These are phyloP conservation scores for Suillus weaverae DNA, from an alignment of 768 basidiomycete species.

Conservation along the genomic window DNA sequence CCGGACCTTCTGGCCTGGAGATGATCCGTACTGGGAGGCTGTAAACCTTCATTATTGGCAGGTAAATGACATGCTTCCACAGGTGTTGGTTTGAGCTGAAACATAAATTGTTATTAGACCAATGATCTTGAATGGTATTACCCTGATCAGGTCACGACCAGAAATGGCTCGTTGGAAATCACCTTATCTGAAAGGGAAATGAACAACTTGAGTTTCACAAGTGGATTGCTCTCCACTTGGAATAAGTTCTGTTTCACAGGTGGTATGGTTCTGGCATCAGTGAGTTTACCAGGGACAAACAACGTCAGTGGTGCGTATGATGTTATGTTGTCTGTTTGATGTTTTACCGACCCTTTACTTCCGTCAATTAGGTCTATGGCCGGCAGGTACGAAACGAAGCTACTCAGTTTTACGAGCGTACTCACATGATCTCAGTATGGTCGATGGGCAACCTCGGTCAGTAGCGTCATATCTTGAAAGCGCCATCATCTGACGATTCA, in stretches of 20 bases:
- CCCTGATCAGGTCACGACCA: constrained; percentile 74
- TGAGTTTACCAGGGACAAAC: constrained; percentile 71
- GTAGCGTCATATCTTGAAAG: constrained; percentile 10
- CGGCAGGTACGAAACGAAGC: constrained; percentile 40
- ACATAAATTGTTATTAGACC: constrained; percentile 40
- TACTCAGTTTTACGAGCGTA: background rate
- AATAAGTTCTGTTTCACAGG: constrained; percentile 97
- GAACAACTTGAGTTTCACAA: constrained; percentile 72
- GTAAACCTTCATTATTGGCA: constrained; percentile 80
- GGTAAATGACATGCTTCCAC: constrained; percentile 27
- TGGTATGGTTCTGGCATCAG: constrained; percentile 70
- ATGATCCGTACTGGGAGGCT: constrained; percentile 91
- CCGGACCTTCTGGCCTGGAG: constrained; percentile 74
- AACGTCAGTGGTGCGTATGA: constrained; percentile 40
- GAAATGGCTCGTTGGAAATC: constrained; percentile 71
- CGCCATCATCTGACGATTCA: constrained; percentile 2
- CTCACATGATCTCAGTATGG: constrained; percentile 47
- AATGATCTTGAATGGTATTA: constrained; percentile 89
- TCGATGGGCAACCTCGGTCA: constrained; percentile 76
- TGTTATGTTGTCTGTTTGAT: background rate
- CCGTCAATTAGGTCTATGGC: constrained; percentile 60
- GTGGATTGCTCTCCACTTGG: constrained; percentile 69
- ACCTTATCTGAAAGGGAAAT: constrained; percentile 65
- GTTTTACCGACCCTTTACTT: background rate
- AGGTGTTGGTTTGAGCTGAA: background rate